Evolutionary conservation across 495 filamentous ascomycete genomes (phyloP).

Genomic region (Pyronema omphalodes): DNA sequence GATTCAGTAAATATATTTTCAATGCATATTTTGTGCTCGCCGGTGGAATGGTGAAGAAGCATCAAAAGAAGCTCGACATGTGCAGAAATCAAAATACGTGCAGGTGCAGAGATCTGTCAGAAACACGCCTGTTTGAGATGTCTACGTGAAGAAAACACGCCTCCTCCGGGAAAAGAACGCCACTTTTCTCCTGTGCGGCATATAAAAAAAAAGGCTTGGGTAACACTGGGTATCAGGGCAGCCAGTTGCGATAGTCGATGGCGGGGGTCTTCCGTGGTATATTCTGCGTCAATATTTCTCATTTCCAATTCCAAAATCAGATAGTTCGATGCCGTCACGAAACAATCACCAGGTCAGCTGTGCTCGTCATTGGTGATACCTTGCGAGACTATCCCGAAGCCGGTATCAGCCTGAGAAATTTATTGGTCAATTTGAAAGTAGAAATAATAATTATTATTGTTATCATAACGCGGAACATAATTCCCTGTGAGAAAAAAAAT

Average conservation of each 20-base stretch:
- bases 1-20: neutral
- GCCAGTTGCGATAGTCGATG: neutral
- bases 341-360: neutral
- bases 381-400: neutral
- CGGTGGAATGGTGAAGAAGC: no score
- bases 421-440: no score
- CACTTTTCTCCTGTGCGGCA: neutral
- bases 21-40: neutral
- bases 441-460: no score
- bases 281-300: neutral
- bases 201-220: no score
- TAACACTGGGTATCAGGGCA: neutral
- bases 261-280: neutral
- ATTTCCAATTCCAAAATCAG: neutral
- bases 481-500: no score
- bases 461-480: no score
- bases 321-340: neutral
- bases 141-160: neutral
- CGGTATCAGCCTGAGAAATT: no score
- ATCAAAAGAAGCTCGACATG: no score
- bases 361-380: neutral
- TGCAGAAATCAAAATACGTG: neutral
- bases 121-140: neutral
- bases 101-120: neutral
- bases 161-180: neutral